phyloP scores from a whole-genome alignment of 148 eudicot species.

The Arctostaphylos glauca region DNA sequence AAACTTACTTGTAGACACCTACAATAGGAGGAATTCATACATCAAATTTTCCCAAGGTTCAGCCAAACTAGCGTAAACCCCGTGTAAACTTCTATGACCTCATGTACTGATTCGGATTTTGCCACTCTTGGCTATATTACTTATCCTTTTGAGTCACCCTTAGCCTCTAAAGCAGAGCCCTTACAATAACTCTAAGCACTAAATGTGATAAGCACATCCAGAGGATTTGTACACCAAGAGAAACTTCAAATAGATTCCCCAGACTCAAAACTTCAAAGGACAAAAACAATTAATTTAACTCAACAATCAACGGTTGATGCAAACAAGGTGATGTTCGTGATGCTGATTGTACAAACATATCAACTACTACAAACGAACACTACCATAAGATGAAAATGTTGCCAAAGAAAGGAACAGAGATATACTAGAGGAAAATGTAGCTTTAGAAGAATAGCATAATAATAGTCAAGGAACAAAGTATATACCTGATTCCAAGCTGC shows the following conservation, averaged over 20 bases:
- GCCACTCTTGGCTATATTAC: no score
- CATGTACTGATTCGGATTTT: no score
- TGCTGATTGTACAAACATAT: neutral
- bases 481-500: constrained; percentile 97
- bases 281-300: neutral
- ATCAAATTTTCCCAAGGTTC: no score
- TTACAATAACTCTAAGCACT: neutral
- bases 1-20: no score
- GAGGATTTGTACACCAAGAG: neutral
- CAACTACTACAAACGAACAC: neutral
- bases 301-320: neutral
- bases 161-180: neutral
- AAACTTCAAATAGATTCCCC: neutral
- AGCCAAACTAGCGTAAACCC: no score
- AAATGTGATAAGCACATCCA: neutral
- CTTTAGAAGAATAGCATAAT: neutral
- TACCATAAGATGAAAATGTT: neutral
- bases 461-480: constrained; percentile 12
- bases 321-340: neutral
- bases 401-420: neutral
- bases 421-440: neutral
- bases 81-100: no score
- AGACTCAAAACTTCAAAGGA: neutral
- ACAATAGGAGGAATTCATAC: no score
- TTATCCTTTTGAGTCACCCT: neutral